Evolutionary conservation across 2,329 filamentous ascomycete genomes (phyloP), one percentile per base, ranked within the genome.

Genomic region (Chrysoporthe austroafricana): DNA sequence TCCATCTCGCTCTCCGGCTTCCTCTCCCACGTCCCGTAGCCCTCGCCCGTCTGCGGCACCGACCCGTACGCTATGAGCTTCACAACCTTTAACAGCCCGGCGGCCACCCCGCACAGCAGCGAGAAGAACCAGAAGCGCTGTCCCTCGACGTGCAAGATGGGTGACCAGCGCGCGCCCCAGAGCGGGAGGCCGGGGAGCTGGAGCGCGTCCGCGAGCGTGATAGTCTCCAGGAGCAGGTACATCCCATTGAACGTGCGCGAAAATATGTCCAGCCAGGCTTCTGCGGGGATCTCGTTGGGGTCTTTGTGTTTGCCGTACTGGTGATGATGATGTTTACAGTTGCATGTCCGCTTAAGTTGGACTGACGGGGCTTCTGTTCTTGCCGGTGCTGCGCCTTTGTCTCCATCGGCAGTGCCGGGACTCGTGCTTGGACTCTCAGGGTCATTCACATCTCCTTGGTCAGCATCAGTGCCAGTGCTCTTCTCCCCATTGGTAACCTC

Each of bases 91-190:
- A 86, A 71, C 43, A 81, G 42, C 1, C 80, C 78, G 34, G 80
- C 73, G 2, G 84, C 54, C 0, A 86, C 77, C 0, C 84, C 86
- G 67, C 85, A 84, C 13, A 78, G 78, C 32, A 93, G 79, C 0
- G 85, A 84, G 50, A 88, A 86, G 70, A 92, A 85, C 91, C 91
- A 94, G 77, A 91, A 89, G 63, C 87, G 84, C 77, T 91, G 87
- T 0, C 86, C 86, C 77, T 93, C 88, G 32, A 84, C 69, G 58
- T 86, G 81, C 4, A 91, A 73, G 36, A 70, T 72, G n/a, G 73
- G 72, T 18, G 83, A 83, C 76, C 80, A 74, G 48, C 81, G 83
- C 1, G 83, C 72, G 0, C 83, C 84, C 79, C 90, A 88, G 14
- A 86, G 76, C 59, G 84, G 79, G 70, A 88, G 70, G 64, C 79